phyloP scores from a whole-genome alignment of 164 flowering plant species.

The Stephania yunnanensis region DNA sequence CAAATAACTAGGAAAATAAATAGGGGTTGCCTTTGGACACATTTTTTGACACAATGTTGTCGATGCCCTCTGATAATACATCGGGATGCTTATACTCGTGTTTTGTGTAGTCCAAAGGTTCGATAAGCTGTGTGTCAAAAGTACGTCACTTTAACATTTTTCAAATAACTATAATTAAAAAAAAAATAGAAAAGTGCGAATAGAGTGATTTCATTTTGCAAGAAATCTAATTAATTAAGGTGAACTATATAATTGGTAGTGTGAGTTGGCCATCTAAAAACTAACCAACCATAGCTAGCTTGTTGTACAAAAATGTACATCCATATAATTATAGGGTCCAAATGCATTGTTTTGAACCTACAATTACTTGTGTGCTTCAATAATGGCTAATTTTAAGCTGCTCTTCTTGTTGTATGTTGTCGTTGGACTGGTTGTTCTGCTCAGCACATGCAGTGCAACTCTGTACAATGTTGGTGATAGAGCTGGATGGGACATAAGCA shows the following conservation, averaged over 20 bases:
- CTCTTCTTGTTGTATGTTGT: background rate
- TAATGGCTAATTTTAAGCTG: conserved; percentile 16
- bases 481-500: conserved; percentile 38
- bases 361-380: background rate
- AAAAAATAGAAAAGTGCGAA: no score
- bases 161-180: no score
- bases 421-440: conserved; percentile 7
- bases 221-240: background rate
- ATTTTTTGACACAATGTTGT: no score
- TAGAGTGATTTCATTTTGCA: background rate
- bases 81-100: no score
- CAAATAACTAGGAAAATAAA: no score
- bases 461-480: conserved; percentile 23
- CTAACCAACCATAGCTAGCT: background rate
- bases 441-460: conserved; percentile 19
- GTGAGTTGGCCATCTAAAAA: conserved; percentile 15
- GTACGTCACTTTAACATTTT: no score
- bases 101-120: no score
- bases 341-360: background rate
- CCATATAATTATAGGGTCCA: background rate
- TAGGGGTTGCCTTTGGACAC: no score
- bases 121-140: no score
- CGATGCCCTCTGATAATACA: no score
- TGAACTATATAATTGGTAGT: background rate
- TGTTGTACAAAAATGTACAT: background rate